These are phyloP conservation scores for Saccharum hybrid DNA, from an alignment of 202 grass and related monocot species.

Conservation along the genomic window DNA sequence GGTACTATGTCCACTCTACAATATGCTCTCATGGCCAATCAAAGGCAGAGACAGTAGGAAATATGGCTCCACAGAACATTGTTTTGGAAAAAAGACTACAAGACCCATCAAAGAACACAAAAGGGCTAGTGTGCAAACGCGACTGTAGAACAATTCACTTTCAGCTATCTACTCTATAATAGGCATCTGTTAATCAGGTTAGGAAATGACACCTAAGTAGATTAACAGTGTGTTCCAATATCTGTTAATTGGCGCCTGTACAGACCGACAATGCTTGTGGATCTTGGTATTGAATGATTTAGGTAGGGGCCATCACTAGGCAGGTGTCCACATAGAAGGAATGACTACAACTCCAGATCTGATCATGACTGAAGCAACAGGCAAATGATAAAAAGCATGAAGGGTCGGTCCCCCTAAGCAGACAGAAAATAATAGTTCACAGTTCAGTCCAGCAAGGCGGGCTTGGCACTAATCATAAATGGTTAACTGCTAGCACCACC, in stretches of 20 bases:
- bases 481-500: conserved; percentile 23
- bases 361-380: conserved; percentile 51
- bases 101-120: conserved; percentile 7
- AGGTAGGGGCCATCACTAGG: conserved; percentile 39
- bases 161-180: background rate
- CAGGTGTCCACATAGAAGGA: conserved; percentile 37
- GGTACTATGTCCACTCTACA: background rate
- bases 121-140: background rate
- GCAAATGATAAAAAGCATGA: conserved; percentile 33
- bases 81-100: background rate
- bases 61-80: background rate
- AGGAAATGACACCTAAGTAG: background rate
- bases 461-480: conserved; percentile 31
- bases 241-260: background rate
- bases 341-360: conserved; percentile 38
- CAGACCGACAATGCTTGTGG: conserved; percentile 13
- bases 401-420: conserved; percentile 39
- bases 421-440: conserved; percentile 36
- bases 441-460: conserved; percentile 17
- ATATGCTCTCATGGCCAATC: background rate
- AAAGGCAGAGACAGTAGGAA: background rate
- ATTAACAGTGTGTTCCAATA: conserved; percentile 2
- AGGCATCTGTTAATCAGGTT: background rate
- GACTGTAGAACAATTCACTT: background rate
- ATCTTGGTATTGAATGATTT: conserved; percentile 38